Evolutionary conservation across 2,329 filamentous ascomycete genomes (phyloP).

Genomic region (Penicillium griseofulvum): DNA sequence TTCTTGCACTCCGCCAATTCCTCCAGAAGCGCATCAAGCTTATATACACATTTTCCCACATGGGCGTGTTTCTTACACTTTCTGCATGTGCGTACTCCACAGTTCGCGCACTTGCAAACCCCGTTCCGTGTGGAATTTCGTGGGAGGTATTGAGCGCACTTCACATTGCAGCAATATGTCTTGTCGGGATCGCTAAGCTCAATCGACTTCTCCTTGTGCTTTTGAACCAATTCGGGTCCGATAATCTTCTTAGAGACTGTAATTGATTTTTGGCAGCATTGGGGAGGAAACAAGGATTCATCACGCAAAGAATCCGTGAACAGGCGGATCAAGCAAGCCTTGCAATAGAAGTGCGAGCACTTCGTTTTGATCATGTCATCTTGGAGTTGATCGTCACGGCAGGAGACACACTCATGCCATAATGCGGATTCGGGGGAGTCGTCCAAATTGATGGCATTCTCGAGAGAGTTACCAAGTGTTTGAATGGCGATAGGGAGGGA

Average conservation of each 20-base stretch:
- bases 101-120: background rate
- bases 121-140: background rate
- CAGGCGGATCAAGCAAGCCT: background rate
- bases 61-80: constrained; percentile 3
- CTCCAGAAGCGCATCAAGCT: constrained; percentile 1
- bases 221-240: background rate
- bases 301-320: background rate
- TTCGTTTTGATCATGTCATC: background rate
- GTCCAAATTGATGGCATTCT: background rate
- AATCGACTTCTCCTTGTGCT: background rate
- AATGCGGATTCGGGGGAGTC: background rate
- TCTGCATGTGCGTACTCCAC: background rate
- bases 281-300: constrained; percentile 3
- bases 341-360: constrained; percentile 6
- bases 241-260: background rate
- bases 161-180: constrained; percentile 2
- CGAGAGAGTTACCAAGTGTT: background rate
- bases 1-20: background rate
- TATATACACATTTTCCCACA: background rate
- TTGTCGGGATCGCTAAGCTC: background rate
- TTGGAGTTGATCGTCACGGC: background rate
- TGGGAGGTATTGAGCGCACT: background rate
- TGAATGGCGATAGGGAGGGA: background rate
- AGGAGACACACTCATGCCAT: background rate
- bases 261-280: background rate